Base-by-base conservation (phyloP, 1,284 basidiomycete genomes). In the Mycosarcoma mackinlayi region DNA sequence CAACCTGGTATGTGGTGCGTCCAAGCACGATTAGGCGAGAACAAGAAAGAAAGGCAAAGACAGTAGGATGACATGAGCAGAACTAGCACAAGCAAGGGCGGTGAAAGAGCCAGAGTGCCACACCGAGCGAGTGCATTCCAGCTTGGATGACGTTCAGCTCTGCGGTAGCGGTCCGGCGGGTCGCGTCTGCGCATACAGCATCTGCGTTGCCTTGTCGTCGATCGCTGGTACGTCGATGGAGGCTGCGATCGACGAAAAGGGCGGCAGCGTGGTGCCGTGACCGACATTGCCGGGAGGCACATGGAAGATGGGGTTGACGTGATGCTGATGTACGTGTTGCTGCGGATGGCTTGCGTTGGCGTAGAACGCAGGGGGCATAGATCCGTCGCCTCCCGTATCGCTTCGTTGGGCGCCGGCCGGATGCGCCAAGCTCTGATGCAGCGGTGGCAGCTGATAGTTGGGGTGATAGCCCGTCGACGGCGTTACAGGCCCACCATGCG, bases 191-290 rank as follows among this genome's bases (percentile, higher is more conserved):
- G 54, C 47, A 27, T 68, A 68, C 30, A 67, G 34, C 64, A 67
- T 61, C 49, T 67, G 59, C 45, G 55, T 40, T 18, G 55, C 41
- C 47, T 68, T 68, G 31, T 55, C 54, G 27, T 62, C 53, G 27
- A 53, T 59, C 23, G 51, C 59, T 8, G 55, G 54, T 10, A 51
- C 58, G 19, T 73, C 54, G 35, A 69, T 63, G 9, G 65, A 51
- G 10, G 75, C 75, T 39, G 74, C 75, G 31, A 77, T 65, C 50
- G 75, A 66, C 19, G 73, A 71, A 31, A 77, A 77, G 16, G 75
- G 74, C 28, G 75, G 75, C 35, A 77, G 52, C 18, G 62, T 67
- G 13, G 61, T 69, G 33, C 57, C 69, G 16, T 65, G 56, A 5
- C 60, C 55, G 21, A 31, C 49, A 14, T 49, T 47, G 6, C 51